Conservation (phyloP, 352 stramenopile species). For the Globisporangium radiosum region DNA sequence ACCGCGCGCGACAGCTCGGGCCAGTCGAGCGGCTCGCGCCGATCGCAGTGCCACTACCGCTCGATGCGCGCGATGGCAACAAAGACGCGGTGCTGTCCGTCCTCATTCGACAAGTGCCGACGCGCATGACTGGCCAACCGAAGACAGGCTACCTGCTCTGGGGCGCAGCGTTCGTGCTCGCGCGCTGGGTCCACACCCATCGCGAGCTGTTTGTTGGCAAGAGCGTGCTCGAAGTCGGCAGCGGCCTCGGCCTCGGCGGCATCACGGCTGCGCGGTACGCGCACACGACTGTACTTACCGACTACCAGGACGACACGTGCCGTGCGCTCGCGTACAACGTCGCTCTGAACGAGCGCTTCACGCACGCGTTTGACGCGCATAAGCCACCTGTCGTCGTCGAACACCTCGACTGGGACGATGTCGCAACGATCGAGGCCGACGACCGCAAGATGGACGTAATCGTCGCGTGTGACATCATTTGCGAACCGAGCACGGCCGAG, state of each 20-base stretch:
- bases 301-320: slow-evolving; percentile 83
- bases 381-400: slow-evolving; percentile 53
- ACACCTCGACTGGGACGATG: slow-evolving; percentile 70
- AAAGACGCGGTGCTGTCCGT: slow-evolving; percentile 31
- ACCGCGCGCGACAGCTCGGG: slow-evolving; percentile 51
- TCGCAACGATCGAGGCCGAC: slow-evolving; percentile 50
- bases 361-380: slow-evolving; percentile 42
- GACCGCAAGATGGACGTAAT: slow-evolving; percentile 66
- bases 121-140: slow-evolving; percentile 77
- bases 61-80: slow-evolving; percentile 45
- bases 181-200: slow-evolving; percentile 75
- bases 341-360: slow-evolving; percentile 66
- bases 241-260: slow-evolving; percentile 68
- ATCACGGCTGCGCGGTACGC: slow-evolving; percentile 74
- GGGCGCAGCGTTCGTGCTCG: slow-evolving; percentile 74
- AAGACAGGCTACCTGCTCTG: slow-evolving; percentile 85
- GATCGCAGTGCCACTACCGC: slow-evolving; percentile 44
- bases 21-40: slow-evolving; percentile 49
- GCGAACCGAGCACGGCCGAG: slow-evolving; percentile 79
- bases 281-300: slow-evolving; percentile 53
- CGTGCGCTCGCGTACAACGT: slow-evolving; percentile 74
- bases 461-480: slow-evolving; percentile 86
- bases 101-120: slow-evolving; percentile 75
- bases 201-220: slow-evolving; percentile 67
- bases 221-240: slow-evolving; percentile 77